Evolutionary conservation across 768 basidiomycete species (phyloP).

Genomic region (Crassisporium funariophilum): DNA sequence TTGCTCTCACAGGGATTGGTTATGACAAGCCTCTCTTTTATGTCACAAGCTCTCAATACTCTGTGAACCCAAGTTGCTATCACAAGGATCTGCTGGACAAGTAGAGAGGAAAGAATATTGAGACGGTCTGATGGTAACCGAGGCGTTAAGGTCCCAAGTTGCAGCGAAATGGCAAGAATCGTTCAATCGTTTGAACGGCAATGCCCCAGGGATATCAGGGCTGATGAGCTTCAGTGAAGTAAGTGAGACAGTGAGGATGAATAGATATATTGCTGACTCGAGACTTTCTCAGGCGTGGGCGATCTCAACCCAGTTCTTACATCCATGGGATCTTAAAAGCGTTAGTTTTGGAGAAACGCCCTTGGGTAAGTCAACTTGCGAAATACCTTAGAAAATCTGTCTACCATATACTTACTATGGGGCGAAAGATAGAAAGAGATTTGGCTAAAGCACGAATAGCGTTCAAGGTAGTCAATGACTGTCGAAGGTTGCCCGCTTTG

Average conservation of each 20-base stretch:
- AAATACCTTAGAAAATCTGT: too few relatives aligned
- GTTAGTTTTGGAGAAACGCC: slow-evolving; percentile 9
- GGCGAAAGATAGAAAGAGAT: slow-evolving; percentile 36
- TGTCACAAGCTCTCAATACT: too few relatives aligned
- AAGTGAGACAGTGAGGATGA: slow-evolving; percentile 4
- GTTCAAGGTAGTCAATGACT: slow-evolving; percentile 58
- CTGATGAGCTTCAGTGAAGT: slow-evolving; percentile 68
- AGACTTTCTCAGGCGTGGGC: slow-evolving; percentile 58
- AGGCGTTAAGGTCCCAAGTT: slow-evolving; percentile 65
- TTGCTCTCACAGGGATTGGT: too few relatives aligned
- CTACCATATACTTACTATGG: too few relatives aligned
- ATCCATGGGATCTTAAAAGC: slow-evolving; percentile 52
- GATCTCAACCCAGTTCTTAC: slow-evolving; percentile 52
- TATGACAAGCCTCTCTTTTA: too few relatives aligned
- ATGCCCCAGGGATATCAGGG: slow-evolving; percentile 62
- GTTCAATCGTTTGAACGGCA: slow-evolving; percentile 62
- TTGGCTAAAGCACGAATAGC: slow-evolving; percentile 52
- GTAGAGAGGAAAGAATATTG: too few relatives aligned
- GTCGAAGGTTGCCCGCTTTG: slow-evolving; percentile 61
- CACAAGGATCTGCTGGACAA: too few relatives aligned
- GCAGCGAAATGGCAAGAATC: slow-evolving; percentile 73
- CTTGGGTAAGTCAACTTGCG: slow-evolving; percentile 12
- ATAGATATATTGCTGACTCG: slow-evolving; percentile 5
- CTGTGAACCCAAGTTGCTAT: too few relatives aligned
- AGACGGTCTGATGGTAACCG: slow-evolving; percentile 63